Percentiles rank a stretch among this genome's conserved stretches.
Conservation (phyloP, 352 stramenopile species). For the Pythium scleroteichum region DNA sequence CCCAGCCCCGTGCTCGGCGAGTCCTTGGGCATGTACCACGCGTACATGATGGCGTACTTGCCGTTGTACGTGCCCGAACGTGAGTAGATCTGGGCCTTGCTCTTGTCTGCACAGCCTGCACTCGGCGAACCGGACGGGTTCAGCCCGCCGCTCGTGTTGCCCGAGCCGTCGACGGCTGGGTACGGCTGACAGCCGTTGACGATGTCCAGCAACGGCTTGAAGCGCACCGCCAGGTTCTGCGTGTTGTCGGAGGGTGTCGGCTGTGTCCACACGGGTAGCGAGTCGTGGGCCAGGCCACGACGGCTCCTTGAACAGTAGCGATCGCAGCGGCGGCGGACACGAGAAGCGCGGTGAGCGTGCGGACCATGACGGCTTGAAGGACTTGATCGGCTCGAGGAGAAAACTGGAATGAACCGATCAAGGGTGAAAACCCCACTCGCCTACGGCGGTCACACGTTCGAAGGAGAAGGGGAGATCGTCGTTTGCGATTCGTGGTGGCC, state of each 20-base stretch:
- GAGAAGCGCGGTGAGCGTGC: constrained; percentile 6
- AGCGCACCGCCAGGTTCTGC: constrained; percentile 28
- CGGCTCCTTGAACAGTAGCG: constrained; percentile 11
- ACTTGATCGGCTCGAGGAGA: not conserved
- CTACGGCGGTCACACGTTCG: too few species aligned
- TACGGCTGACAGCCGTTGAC: constrained; percentile 39
- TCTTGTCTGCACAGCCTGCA: constrained; percentile 19
- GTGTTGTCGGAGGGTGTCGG: constrained; percentile 21
- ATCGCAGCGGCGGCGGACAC: constrained; percentile 12
- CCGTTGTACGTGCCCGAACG: constrained; percentile 30
- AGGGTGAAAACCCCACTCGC: too few species aligned
- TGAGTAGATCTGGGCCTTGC: constrained; percentile 22
- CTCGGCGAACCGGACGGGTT: constrained; percentile 25
- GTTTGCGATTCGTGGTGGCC: too few species aligned
- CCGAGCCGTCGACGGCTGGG: constrained; percentile 31
- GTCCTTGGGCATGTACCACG: constrained; percentile 45
- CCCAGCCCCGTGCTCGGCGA: constrained; percentile 28
- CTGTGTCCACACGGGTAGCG: constrained; percentile 24
- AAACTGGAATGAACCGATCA: not conserved
- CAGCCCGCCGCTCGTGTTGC: constrained; percentile 32
- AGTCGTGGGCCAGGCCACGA: constrained; percentile 28
- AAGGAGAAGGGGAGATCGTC: too few species aligned
- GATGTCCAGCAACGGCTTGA: constrained; percentile 32
- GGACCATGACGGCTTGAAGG: constrained; percentile 7
- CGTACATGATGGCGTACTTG: constrained; percentile 32